These are phyloP conservation scores for Mrakia gelida DNA, from an alignment of 768 basidiomycete species.

Conservation along the genomic window DNA sequence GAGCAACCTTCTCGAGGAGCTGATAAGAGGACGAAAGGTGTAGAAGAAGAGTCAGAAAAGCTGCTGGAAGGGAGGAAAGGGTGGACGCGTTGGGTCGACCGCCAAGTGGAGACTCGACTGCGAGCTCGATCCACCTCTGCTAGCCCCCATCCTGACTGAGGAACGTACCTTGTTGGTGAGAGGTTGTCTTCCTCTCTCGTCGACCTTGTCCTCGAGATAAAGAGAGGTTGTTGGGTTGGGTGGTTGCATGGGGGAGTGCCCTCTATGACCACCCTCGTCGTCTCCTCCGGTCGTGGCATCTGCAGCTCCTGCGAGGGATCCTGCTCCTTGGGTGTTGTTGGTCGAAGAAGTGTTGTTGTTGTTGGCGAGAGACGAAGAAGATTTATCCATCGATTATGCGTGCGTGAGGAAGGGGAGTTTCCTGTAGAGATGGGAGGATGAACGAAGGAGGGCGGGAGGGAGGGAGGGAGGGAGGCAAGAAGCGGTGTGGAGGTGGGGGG, in stretches of 20 bases:
- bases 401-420: too few species aligned
- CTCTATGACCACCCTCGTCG: background rate
- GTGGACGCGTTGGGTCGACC: background rate
- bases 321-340: background rate
- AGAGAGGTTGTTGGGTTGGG: background rate
- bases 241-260: background rate
- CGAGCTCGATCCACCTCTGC: background rate
- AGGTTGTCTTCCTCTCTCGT: background rate
- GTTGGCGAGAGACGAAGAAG: background rate
- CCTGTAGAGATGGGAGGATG: background rate
- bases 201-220: background rate
- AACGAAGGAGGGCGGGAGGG: background rate
- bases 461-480: background rate
- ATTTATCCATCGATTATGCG: conserved; percentile 7
- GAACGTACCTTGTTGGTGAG: conserved; percentile 17
- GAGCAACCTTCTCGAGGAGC: conserved; percentile 1
- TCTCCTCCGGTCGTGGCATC: background rate
- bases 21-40: background rate
- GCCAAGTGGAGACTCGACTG: background rate
- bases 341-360: background rate
- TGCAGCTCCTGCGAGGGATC: background rate
- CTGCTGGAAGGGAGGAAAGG: background rate
- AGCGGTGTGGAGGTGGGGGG: background rate
- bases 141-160: background rate
- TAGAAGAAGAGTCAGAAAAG: background rate